Evolutionary conservation across 2,329 filamentous ascomycete genomes (phyloP).

Genomic region (Truncatella angustata): DNA sequence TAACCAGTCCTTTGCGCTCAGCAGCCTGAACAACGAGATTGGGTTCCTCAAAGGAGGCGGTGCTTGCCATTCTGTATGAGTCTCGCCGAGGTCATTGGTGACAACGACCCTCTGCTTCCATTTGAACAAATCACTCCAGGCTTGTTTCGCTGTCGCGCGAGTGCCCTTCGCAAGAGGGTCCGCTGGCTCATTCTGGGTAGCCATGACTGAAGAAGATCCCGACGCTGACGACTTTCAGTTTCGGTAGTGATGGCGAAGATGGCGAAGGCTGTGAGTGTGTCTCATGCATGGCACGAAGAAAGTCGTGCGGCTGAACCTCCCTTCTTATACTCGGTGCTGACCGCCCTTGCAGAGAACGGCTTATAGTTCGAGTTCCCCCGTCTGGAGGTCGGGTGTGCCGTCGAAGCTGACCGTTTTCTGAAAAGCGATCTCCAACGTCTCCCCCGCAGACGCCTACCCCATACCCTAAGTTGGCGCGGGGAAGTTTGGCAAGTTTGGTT

Average conservation of each 20-base stretch:
- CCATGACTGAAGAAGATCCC: too few species aligned
- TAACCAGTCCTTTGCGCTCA: constrained; percentile 67
- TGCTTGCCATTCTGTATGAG: constrained; percentile 64
- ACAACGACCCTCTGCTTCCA: constrained; percentile 74
- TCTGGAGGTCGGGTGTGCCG: background rate
- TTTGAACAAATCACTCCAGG: constrained; percentile 62
- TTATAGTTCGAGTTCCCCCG: background rate
- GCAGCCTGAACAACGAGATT: constrained; percentile 62
- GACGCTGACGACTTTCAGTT: too few species aligned
- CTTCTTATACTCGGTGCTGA: background rate
- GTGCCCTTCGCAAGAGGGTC: constrained; percentile 67
- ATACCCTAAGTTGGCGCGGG: background rate
- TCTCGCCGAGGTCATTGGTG: constrained; percentile 63
- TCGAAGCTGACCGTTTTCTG: background rate
- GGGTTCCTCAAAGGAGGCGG: constrained; percentile 70
- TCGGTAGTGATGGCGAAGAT: too few species aligned
- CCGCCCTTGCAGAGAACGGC: background rate
- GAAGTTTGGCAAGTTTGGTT: background rate
- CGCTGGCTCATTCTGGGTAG: constrained; percentile 35
- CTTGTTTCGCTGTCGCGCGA: constrained; percentile 62
- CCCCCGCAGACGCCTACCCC: background rate
- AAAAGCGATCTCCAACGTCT: background rate
- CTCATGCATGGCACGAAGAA: background rate
- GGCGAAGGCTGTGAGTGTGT: background rate
- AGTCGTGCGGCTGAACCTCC: background rate